Base-by-base conservation (phyloP, 495 filamentous ascomycete genomes). In the Podospora didyma region DNA sequence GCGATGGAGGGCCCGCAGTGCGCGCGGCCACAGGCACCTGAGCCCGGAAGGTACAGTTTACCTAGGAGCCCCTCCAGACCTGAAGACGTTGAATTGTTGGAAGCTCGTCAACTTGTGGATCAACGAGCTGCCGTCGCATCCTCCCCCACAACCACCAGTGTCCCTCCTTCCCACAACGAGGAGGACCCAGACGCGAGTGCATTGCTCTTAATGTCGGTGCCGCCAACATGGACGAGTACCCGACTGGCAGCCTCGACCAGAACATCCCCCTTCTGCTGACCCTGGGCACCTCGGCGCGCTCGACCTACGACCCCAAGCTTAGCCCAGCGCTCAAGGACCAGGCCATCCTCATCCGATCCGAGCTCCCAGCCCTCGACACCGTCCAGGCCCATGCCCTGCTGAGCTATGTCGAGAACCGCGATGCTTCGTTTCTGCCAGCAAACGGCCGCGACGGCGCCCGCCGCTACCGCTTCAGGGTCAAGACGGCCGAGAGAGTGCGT, bases 181-280 rank as follows among this genome's bases (percentile, higher is more conserved):
- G n/a, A n/a, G n/a, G n/a, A n/a, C n/a, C n/a, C n/a, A n/a, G n/a
- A n/a, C n/a, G 26, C 26, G 26, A 31, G 26, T 9, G 26, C 26
- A 31, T 31, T 31, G 9, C 9, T 31, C 9, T 9, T 31, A 31
- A 31, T 31, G 26, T 9, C 26, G 4, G 9, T 31, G 26, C 9
- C 26, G 26, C 4, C 26, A 51, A 41, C 2, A 96, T 96, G 92
- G 90, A 96, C 75, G 90, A 84, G 58, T 96, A 94, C 73, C 89
- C 91, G 39, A 68, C 78, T 61, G 84, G 86, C 65, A 93, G 90
- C 73, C 75, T 92, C 73, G 80, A 84, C 70, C 90, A 92, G 72
- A 90, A 90, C 67, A 75, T 90, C 56, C 92, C 92, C 16, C 80
- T 94, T 35, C 73, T 96, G 55, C 70, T 95, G 20, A 78, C 94